Percentiles rank a stretch among this genome's conserved stretches.
Conservation (phyloP, 2,329 filamentous ascomycete species). For the Cordyceps militaris region DNA sequence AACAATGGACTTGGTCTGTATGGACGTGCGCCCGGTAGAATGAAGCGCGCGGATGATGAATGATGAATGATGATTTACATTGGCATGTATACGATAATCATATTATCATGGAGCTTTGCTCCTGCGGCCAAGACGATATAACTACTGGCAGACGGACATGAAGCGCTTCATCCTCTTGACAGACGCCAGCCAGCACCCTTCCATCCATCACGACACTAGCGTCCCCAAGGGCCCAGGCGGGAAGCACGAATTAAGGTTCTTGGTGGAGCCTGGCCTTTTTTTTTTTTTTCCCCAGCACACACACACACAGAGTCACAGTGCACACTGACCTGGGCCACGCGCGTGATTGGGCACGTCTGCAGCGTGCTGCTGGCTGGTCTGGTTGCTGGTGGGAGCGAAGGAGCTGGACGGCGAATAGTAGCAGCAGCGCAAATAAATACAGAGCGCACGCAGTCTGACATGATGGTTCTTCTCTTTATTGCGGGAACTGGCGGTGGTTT, state of each 20-base stretch:
- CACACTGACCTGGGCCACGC: not conserved
- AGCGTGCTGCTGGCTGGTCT: not conserved
- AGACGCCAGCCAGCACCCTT: not conserved
- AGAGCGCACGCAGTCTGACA: not conserved
- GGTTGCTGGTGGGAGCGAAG: not conserved
- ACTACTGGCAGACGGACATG: no score
- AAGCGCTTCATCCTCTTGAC: no score
- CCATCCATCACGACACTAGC: not conserved
- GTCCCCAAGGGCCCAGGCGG: not conserved
- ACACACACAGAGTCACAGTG: not conserved
- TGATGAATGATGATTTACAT: no score
- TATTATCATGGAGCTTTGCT: no score
- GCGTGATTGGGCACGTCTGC: constrained; percentile 5
- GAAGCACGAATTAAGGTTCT: constrained; percentile 9
- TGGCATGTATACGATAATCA: no score
- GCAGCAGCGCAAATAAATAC: not conserved
- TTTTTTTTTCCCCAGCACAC: not conserved
- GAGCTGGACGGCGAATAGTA: not conserved
- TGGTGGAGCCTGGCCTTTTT: not conserved
- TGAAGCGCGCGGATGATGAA: not conserved
- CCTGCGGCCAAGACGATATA: no score
- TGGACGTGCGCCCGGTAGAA: not conserved
- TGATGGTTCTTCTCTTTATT: not conserved
- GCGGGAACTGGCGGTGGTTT: no score
- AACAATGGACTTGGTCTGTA: no score